Evolutionary conservation across 2,329 filamentous ascomycete species (phyloP).

Genomic region (Decorospora gaudefroyi): DNA sequence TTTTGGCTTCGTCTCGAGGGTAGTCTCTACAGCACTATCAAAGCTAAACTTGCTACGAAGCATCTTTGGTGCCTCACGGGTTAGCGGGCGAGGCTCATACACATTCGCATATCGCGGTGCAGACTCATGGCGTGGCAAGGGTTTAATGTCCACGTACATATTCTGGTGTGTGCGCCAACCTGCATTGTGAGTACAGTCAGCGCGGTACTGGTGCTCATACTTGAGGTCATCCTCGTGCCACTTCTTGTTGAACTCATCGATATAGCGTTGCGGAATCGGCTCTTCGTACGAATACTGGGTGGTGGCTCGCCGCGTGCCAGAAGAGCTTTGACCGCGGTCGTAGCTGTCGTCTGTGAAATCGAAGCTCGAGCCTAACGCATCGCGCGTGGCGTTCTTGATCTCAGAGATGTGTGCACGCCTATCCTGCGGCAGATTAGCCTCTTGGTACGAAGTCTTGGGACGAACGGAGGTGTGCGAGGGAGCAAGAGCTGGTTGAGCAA

Average conservation of each 20-base stretch:
- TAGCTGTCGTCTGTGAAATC: slow-evolving; percentile 12
- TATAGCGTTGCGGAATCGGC: slow-evolving; percentile 17
- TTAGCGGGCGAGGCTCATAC: not conserved
- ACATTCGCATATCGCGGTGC: not conserved
- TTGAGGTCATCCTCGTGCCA: slow-evolving; percentile 20
- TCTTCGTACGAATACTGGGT: slow-evolving; percentile 1
- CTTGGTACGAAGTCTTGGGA: slow-evolving; percentile 7
- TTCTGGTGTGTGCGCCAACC: not conserved
- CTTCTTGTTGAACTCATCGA: slow-evolving; percentile 21
- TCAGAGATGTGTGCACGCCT: slow-evolving; percentile 15
- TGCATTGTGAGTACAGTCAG: not conserved
- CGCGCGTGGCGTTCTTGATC: slow-evolving; percentile 17
- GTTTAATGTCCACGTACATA: not conserved
- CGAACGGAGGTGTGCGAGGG: not conserved
- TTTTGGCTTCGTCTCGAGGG: not conserved
- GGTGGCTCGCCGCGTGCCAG: not conserved
- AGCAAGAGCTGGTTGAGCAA: not conserved
- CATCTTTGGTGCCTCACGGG: not conserved
- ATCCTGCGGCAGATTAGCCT: slow-evolving; percentile 1
- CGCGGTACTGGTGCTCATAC: not conserved
- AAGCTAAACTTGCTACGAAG: slow-evolving; percentile 8
- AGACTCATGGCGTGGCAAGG: not conserved
- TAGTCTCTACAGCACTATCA: not conserved
- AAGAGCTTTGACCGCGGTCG: not conserved
- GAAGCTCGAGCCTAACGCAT: slow-evolving; percentile 15